Evolutionary conservation across 2,329 filamentous ascomycete genomes (phyloP), one percentile per base, ranked within the genome.

Genomic region (Cordyceps cateniannulata): DNA sequence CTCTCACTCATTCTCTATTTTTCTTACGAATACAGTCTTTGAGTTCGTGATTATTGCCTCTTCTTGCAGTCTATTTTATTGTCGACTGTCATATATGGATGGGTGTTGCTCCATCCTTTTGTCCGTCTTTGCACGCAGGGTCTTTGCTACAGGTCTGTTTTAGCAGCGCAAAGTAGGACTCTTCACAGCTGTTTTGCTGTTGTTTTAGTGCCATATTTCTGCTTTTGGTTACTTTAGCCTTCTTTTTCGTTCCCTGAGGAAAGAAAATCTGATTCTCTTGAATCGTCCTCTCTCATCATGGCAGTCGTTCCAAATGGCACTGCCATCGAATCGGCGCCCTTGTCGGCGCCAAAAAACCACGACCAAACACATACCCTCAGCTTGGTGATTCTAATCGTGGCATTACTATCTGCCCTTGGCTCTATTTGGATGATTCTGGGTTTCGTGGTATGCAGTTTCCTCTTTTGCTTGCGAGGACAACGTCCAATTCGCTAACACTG

Each of bases 371-470:
- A 53, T 22, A 60, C 57, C 1, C 49, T 60, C 38, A 60, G 57
- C 27, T 4, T 60, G 7, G 57, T 60, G 8, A 60, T 60, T 47
- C 10, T 52, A 3, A 35, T 60, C 3, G 49, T 60, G 18, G 57
- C 57, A 3, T 3, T 25, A 10, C 8, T 60, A 10, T 60, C 57
- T 40, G 57, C 57, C 5, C 32, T 52, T 20, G 57, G 48, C 6
- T 49, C 57, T 12, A 2, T 42, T 1, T 60, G 57, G 57, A 60
- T 60, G 57, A 60, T 60, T 25, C 14, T 60, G 24, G 38, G 57
- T 10, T 60, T 60, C 38, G 49, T 47, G 35, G 57, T 53, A 35
- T 29, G 45, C 22, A 14, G 5, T n/a, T 2, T 6, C 14, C 25
- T 5, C 18, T 42, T 18, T n/a, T 9, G 8, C 16, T 40, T 40